Evolutionary conservation across 495 filamentous ascomycete genomes (phyloP), one percentile per base, ranked within the genome.

Genomic region (Clohesyomyces aquaticus): DNA sequence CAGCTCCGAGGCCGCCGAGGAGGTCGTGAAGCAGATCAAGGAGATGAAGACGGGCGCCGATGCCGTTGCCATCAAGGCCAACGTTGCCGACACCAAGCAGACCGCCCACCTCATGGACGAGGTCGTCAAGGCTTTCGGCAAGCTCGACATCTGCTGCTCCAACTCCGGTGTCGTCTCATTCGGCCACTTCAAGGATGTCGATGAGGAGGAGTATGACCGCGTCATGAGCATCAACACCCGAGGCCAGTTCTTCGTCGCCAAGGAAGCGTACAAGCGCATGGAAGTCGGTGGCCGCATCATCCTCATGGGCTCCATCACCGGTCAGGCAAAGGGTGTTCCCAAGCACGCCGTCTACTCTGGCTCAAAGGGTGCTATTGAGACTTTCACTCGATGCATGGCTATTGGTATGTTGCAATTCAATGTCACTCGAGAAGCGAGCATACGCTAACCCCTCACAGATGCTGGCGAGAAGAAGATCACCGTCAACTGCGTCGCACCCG

Each of bases 401-500:
- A 79, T 81, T 64, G 79, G 80, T 64, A 60, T 59, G 68, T 69
- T 18, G 29, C 43, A 8, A 4, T 47, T 32, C 32, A 16, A 19
- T 28, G 8, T 21, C 22, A 21, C 25, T 21, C 22, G 14, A 46
- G 23, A 25, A 10, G 11, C 1, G 38, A 55, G 35, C 3, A 49
- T 23, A 51, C 12, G 53, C 65, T 63, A 68, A 71, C 55, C 35
- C 10, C 25, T 3, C 19, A 9, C 29, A 73, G 76, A 78, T 70
- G 69, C 66, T 58, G 75, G 74, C 61, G 75, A 77, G 62, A 81
- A 78, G 71, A 78, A 81, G 67, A 84, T 87, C 64, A 87, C 85
- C 16, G 84, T 85, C 76, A 88, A 88, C 73, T 82, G 79, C 67
- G 79, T 88, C 47, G 85, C 85, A 3, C 85, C 85, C 46, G 85